These are phyloP conservation scores for Fraxinus dipetala DNA, from an alignment of 305 asterid species.

Conservation along the genomic window DNA sequence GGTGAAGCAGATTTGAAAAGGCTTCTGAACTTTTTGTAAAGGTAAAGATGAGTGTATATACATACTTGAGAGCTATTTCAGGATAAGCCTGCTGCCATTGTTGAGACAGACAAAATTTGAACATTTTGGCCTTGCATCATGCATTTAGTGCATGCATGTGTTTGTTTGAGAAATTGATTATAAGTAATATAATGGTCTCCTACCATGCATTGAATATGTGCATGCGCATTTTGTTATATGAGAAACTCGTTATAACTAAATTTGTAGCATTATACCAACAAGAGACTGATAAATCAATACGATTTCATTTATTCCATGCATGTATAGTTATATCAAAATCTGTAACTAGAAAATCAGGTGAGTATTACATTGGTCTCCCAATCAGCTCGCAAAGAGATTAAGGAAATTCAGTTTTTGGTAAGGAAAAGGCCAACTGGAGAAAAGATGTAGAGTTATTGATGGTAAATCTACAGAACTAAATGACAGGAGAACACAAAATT, in stretches of 20 bases:
- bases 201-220: neutral
- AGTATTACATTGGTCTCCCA: neutral
- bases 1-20: neutral
- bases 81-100: neutral
- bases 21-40: neutral
- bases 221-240: neutral
- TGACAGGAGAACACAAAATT: neutral
- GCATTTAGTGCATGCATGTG: neutral
- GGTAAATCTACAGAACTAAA: neutral
- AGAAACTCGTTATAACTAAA: neutral
- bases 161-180: neutral
- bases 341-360: neutral
- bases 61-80: neutral
- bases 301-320: neutral
- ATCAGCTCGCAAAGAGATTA: neutral
- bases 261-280: neutral
- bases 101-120: neutral
- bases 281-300: neutral
- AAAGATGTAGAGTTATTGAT: neutral
- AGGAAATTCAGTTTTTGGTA: neutral
- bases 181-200: neutral
- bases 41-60: neutral
- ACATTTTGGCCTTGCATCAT: neutral
- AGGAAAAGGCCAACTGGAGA: neutral
- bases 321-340: neutral